Conservation (phyloP, 768 basidiomycete species). For the Rhodotorula toruloides region DNA sequence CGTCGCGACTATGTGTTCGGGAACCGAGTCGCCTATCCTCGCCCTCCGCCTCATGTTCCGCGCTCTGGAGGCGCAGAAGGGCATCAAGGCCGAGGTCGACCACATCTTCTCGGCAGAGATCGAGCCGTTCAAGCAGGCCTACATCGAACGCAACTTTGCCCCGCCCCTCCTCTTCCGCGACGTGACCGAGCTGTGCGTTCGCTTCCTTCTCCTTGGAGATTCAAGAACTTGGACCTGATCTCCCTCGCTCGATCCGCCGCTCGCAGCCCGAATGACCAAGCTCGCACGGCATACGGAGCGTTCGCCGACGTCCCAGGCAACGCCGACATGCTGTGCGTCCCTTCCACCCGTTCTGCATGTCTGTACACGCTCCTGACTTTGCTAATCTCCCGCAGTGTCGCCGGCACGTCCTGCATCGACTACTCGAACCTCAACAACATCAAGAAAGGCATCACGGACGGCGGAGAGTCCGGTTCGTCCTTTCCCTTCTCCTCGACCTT, state of each 20-base stretch:
- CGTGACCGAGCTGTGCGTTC: constrained; percentile 70
- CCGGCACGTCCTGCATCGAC: constrained; percentile 93
- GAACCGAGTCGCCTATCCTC: constrained; percentile 88
- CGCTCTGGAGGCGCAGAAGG: constrained; percentile 64
- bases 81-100: constrained; percentile 67
- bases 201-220: constrained; percentile 48
- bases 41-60: constrained; percentile 79
- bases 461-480: constrained; percentile 68
- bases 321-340: constrained; percentile 63
- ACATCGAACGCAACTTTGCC: constrained; percentile 92
- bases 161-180: constrained; percentile 89
- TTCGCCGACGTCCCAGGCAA: constrained; percentile 79
- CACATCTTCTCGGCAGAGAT: constrained; percentile 60
- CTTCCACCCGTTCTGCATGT: background rate
- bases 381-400: constrained; percentile 50
- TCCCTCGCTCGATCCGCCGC: too few species aligned
- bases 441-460: constrained; percentile 79
- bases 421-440: constrained; percentile 93
- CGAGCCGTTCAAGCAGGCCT: constrained; percentile 74
- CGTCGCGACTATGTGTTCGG: constrained; percentile 91
- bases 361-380: background rate
- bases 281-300: constrained; percentile 87
- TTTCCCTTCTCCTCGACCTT: too few species aligned
- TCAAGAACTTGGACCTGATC: too few species aligned
- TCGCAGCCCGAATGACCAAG: constrained; percentile 48